phyloP scores from a whole-genome alignment of 805 yeast genomes.

The Starmerella geochares region DNA sequence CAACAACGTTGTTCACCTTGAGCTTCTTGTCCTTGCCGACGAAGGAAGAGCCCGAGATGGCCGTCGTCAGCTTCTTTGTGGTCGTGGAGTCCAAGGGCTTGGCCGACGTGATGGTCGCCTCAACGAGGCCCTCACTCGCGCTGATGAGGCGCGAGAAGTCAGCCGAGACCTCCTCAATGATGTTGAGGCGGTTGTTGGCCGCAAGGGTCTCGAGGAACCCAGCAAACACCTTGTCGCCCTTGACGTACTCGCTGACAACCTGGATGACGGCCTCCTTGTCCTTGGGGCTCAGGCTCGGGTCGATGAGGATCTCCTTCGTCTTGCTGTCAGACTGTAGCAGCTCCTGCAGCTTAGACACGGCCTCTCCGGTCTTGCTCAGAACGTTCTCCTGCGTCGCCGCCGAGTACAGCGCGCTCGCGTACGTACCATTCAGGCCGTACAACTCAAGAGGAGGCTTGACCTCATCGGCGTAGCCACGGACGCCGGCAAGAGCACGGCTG shows the following conservation, averaged over 20 bases:
- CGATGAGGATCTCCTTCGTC: slow-evolving; percentile 50
- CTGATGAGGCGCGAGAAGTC: slow-evolving; percentile 72
- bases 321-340: slow-evolving; percentile 54
- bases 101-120: slow-evolving; percentile 85
- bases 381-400: slow-evolving; percentile 80
- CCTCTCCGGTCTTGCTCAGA: slow-evolving; percentile 56
- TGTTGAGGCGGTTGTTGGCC: slow-evolving; percentile 82
- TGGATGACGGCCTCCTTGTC: slow-evolving; percentile 67
- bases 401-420: slow-evolving; percentile 86
- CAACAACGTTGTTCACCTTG: slow-evolving; percentile 68
- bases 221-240: slow-evolving; percentile 58
- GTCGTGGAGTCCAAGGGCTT: slow-evolving; percentile 69
- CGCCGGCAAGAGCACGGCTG: slow-evolving; percentile 19
- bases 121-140: slow-evolving; percentile 84
- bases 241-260: slow-evolving; percentile 40
- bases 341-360: slow-evolving; percentile 49
- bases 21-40: slow-evolving; percentile 82
- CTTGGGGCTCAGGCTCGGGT: slow-evolving; percentile 71
- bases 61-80: slow-evolving; percentile 64
- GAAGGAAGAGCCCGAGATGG: slow-evolving; percentile 65
- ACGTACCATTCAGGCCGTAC: slow-evolving; percentile 92
- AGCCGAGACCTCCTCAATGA: slow-evolving; percentile 53
- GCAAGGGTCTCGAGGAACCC: slow-evolving; percentile 80
- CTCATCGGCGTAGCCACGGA: slow-evolving; percentile 47
- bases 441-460: slow-evolving; percentile 78